A percentile compares a stretch with the other conserved stretches of the same genome.
Conservation (phyloP, 768 basidiomycete species). For the Lactarius indigo region DNA sequence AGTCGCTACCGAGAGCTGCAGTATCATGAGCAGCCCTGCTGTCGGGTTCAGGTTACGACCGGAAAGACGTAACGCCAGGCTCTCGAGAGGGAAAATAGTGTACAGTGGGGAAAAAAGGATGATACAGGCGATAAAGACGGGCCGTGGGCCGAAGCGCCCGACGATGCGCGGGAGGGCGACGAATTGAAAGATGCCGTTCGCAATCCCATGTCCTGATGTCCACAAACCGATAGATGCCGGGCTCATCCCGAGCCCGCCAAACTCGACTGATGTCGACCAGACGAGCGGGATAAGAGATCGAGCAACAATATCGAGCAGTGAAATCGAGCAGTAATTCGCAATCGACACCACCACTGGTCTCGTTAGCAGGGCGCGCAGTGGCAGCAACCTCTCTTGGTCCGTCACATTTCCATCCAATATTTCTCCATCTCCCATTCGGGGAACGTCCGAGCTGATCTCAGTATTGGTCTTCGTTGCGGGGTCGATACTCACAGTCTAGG, state of each 20-base stretch:
- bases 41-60: not conserved
- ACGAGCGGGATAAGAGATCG: slow-evolving; percentile 44
- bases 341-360: slow-evolving; percentile 40
- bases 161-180: slow-evolving; percentile 38
- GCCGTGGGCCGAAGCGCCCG: slow-evolving; percentile 36
- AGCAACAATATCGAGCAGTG: slow-evolving; percentile 42
- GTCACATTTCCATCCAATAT: not conserved
- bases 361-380: slow-evolving; percentile 36
- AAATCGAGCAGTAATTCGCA: slow-evolving; percentile 41
- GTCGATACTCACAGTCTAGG: not conserved
- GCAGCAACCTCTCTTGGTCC: not conserved
- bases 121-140: slow-evolving; percentile 30
- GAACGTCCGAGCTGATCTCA: not conserved
- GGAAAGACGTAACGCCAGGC: not conserved
- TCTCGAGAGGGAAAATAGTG: slow-evolving; percentile 31
- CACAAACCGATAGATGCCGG: slow-evolving; percentile 38
- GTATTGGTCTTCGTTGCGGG: not conserved
- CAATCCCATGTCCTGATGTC: slow-evolving; percentile 36
- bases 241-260: slow-evolving; percentile 39
- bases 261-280: slow-evolving; percentile 40
- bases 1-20: slow-evolving; percentile 7
- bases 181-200: slow-evolving; percentile 39
- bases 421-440: not conserved
- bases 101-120: slow-evolving; percentile 28
- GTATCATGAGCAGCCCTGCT: slow-evolving; percentile 1